A percentile compares a stretch with the other conserved stretches of the same genome.
These are phyloP conservation scores for Fusarium chlamydosporum DNA, from an alignment of 2,329 filamentous ascomycete species.

Conservation along the genomic window DNA sequence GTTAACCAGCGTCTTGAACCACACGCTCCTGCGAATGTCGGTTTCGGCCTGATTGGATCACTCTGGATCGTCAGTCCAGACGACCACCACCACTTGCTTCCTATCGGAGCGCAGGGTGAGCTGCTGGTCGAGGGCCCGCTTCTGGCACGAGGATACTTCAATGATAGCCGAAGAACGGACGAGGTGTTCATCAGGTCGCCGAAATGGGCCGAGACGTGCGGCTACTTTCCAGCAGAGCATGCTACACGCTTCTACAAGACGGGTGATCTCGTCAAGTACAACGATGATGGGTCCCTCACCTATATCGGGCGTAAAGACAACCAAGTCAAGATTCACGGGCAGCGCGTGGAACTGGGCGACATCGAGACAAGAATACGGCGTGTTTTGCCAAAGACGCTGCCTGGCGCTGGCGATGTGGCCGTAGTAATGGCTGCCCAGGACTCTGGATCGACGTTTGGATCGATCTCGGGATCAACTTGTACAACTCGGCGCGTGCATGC, in stretches of 20 bases:
- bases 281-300: slow-evolving; percentile 32
- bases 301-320: slow-evolving; percentile 45
- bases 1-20: slow-evolving; percentile 11
- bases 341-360: slow-evolving; percentile 48
- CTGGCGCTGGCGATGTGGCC: slow-evolving; percentile 14
- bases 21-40: slow-evolving; percentile 12
- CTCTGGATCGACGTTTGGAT: slow-evolving; percentile 8
- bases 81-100: slow-evolving; percentile 28
- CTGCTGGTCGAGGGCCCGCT: slow-evolving; percentile 26
- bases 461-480: slow-evolving; percentile 3
- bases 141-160: slow-evolving; percentile 25
- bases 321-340: slow-evolving; percentile 49
- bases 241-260: slow-evolving; percentile 37
- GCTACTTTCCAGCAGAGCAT: slow-evolving; percentile 11
- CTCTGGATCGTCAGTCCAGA: slow-evolving; percentile 24
- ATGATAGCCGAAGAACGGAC: slow-evolving; percentile 59
- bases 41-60: slow-evolving; percentile 15
- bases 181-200: slow-evolving; percentile 9
- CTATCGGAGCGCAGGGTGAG: slow-evolving; percentile 27
- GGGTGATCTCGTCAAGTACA: slow-evolving; percentile 37
- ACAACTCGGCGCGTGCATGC: slow-evolving; percentile 10
- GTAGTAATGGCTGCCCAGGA: slow-evolving; percentile 10
- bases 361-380: slow-evolving; percentile 37
- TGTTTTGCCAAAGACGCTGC: slow-evolving; percentile 4
- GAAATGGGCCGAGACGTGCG: slow-evolving; percentile 7